Evolutionary conservation across 305 asterid species (phyloP).

Genomic region (Stenogyne calaminthoides): DNA sequence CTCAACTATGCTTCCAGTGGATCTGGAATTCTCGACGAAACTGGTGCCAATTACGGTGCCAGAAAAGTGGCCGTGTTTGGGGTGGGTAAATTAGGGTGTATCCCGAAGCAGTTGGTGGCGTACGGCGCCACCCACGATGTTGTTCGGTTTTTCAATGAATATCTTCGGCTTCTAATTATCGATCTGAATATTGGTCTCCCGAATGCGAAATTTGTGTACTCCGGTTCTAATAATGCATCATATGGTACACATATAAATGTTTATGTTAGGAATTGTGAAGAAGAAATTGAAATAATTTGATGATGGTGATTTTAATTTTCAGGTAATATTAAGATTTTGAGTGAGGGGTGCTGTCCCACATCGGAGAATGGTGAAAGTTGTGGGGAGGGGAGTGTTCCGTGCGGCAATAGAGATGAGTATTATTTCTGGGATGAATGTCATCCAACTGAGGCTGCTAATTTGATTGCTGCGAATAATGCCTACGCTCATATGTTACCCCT

Average conservation of each 20-base stretch:
- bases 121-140: slow-evolving; percentile 33
- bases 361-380: slow-evolving; percentile 26
- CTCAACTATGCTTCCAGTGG: slow-evolving; percentile 53
- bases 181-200: too few relatives aligned
- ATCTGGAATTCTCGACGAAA: slow-evolving; percentile 45
- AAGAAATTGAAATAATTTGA: neutral
- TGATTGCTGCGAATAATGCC: slow-evolving; percentile 17
- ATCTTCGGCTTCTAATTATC: too few relatives aligned
- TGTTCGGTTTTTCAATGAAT: too few relatives aligned
- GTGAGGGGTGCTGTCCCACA: slow-evolving; percentile 36
- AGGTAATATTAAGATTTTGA: slow-evolving; percentile 35
- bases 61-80: slow-evolving; percentile 39
- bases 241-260: slow-evolving; percentile 25
- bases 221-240: neutral
- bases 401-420: slow-evolving; percentile 38
- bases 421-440: slow-evolving; percentile 42
- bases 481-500: slow-evolving; percentile 16
- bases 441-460: slow-evolving; percentile 35
- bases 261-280: neutral
- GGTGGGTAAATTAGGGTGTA: slow-evolving; percentile 41
- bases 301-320: neutral
- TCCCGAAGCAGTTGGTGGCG: slow-evolving; percentile 32
- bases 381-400: slow-evolving; percentile 22
- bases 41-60: slow-evolving; percentile 40
- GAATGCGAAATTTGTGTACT: too few relatives aligned